These are phyloP conservation scores for Colletotrichum abscissum DNA, from an alignment of 2,329 filamentous ascomycete species.

Conservation along the genomic window DNA sequence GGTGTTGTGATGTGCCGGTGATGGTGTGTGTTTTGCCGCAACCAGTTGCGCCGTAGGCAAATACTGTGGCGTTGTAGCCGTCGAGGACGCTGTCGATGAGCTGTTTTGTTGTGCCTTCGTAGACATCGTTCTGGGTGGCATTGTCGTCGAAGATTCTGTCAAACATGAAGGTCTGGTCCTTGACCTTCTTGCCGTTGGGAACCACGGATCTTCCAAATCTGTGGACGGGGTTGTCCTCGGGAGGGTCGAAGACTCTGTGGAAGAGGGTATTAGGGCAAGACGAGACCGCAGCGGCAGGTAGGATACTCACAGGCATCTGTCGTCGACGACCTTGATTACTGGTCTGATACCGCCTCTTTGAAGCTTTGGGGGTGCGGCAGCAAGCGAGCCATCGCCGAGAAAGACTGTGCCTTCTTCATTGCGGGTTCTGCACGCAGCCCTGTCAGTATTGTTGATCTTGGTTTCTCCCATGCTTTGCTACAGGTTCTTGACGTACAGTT, in stretches of 20 bases:
- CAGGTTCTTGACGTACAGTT: slow-evolving; percentile 67
- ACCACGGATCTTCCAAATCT: slow-evolving; percentile 86
- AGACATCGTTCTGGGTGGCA: slow-evolving; percentile 90
- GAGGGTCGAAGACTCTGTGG: slow-evolving; percentile 91
- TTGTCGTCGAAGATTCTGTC: slow-evolving; percentile 98
- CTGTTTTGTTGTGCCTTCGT: slow-evolving; percentile 89
- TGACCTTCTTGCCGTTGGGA: slow-evolving; percentile 88
- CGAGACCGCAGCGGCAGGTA: neutral
- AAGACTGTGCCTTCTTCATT: slow-evolving; percentile 90
- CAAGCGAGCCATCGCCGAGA: slow-evolving; percentile 95
- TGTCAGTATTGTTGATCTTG: neutral
- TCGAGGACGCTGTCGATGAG: slow-evolving; percentile 96
- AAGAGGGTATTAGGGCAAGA: slow-evolving; percentile 34
- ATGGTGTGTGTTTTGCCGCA: slow-evolving; percentile 99
- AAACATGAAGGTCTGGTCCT: slow-evolving; percentile 98
- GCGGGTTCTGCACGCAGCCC: slow-evolving; percentile 45
- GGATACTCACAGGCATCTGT: slow-evolving; percentile 88
- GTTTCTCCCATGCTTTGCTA: neutral
- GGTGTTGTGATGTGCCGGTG: slow-evolving; percentile 88
- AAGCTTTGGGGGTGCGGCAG: slow-evolving; percentile 87
- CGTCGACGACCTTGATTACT: slow-evolving; percentile 96
- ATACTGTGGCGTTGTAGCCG: slow-evolving; percentile 98
- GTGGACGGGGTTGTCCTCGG: slow-evolving; percentile 92
- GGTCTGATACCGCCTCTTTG: slow-evolving; percentile 87
- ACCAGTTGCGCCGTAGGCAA: slow-evolving; percentile 96